Evolutionary conservation across 2,329 filamentous ascomycete species (phyloP).

Genomic region (Ophiostoma quercus): DNA sequence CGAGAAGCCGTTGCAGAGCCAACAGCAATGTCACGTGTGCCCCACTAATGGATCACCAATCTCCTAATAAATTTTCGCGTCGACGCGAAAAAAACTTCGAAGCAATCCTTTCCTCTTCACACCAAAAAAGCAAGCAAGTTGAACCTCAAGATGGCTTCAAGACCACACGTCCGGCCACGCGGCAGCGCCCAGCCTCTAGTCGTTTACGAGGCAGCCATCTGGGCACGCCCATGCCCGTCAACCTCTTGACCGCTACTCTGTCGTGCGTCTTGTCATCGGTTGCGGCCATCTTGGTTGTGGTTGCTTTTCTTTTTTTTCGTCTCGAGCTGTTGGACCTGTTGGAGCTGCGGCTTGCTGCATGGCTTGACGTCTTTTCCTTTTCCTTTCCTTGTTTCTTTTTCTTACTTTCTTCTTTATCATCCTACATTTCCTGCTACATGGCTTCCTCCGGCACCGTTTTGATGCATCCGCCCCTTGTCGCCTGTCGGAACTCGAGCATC

Average conservation of each 20-base stretch:
- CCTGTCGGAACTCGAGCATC: neutral
- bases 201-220: neutral
- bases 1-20: too few species aligned
- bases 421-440: neutral
- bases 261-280: neutral
- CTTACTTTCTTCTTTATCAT: neutral
- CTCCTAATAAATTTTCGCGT: neutral
- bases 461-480: neutral
- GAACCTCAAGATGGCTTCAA: neutral
- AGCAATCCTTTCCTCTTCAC: neutral
- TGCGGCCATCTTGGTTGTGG: neutral
- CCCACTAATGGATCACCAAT: neutral
- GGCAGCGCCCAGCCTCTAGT: neutral
- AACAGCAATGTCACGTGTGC: neutral
- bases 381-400: neutral
- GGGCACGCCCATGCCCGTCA: neutral
- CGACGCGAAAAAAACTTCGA: neutral
- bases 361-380: neutral
- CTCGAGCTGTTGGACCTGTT: too few species aligned
- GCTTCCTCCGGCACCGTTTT: neutral
- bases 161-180: neutral
- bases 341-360: neutral
- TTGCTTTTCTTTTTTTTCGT: neutral
- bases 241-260: conserved; percentile 12
- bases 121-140: neutral